These are phyloP conservation scores for Dovyalis caffra DNA, from an alignment of 345 rosid species.

Conservation along the genomic window DNA sequence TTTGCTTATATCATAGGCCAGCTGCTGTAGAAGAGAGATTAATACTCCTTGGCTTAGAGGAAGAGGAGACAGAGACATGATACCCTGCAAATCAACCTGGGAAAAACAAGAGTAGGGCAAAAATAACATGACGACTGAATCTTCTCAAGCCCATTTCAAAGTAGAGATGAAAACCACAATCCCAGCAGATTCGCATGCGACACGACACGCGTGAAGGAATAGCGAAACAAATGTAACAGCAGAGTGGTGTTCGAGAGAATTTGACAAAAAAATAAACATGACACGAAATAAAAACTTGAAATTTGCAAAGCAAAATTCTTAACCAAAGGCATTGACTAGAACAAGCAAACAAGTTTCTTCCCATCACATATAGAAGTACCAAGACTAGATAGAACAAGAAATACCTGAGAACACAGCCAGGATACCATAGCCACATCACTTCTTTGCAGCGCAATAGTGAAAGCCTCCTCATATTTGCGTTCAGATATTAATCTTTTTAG, in stretches of 20 bases:
- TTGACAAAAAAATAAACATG: too few species aligned
- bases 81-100: slow-evolving; percentile 65
- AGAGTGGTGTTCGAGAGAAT: too few species aligned
- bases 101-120: neutral
- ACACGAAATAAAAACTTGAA: neutral
- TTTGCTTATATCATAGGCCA: slow-evolving; percentile 69
- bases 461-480: slow-evolving; percentile 75
- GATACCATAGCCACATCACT: slow-evolving; percentile 78
- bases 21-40: slow-evolving; percentile 77
- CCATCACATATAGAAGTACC: neutral
- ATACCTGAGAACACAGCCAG: slow-evolving; percentile 91
- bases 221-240: neutral
- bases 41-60: slow-evolving; percentile 91
- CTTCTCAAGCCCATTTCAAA: neutral
- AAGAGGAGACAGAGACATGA: slow-evolving; percentile 51
- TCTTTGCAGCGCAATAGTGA: slow-evolving; percentile 68
- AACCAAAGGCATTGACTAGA: neutral
- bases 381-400: neutral
- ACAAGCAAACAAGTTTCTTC: neutral
- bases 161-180: neutral
- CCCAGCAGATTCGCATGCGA: neutral
- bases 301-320: neutral
- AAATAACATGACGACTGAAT: neutral
- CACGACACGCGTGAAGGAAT: neutral
- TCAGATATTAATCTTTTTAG: slow-evolving; percentile 64